phyloP scores from a whole-genome alignment of 176 grass and related monocot genomes.

The Zea luxurians region DNA sequence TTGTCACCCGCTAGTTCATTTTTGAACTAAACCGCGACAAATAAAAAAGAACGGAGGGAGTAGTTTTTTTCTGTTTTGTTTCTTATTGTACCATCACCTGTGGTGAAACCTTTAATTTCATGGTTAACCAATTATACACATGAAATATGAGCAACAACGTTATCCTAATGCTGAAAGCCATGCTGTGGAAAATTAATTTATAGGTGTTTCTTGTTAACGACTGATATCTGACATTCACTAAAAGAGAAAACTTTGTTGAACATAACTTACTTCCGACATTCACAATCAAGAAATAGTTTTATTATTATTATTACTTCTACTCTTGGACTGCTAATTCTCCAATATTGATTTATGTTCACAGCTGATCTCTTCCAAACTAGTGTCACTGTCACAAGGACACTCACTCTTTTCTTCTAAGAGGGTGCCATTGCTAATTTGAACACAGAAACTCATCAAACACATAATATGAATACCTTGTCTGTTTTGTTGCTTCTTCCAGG shows the following conservation, averaged over 20 bases:
- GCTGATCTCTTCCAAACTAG: slow-evolving; percentile 1
- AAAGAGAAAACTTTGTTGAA: background rate
- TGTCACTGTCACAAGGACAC: background rate
- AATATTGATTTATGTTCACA: slow-evolving; percentile 16
- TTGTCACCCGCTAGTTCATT: too few relatives aligned
- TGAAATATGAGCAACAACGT: background rate
- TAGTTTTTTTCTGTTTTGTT: slow-evolving; percentile 23
- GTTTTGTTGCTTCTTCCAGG: slow-evolving; percentile 24
- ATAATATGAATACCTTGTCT: slow-evolving; percentile 8
- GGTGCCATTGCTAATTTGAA: slow-evolving; percentile 2
- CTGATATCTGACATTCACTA: background rate
- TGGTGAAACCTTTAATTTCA: slow-evolving; percentile 23
- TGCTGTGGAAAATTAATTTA: background rate
- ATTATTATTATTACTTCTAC: background rate
- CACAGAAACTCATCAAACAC: slow-evolving; percentile 1
- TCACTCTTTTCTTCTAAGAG: slow-evolving; percentile 2
- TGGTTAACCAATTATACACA: slow-evolving; percentile 16
- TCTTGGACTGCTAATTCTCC: slow-evolving; percentile 3
- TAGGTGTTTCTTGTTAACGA: background rate
- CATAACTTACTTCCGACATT: background rate
- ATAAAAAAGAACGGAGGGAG: too few relatives aligned
- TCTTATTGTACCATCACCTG: slow-evolving; percentile 14
- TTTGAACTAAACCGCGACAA: too few relatives aligned
- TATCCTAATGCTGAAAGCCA: slow-evolving; percentile 8
- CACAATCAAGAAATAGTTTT: slow-evolving; percentile 11